Base-by-base conservation (phyloP, 371 early-diverging fungal species). In the Mortierella sp. region DNA sequence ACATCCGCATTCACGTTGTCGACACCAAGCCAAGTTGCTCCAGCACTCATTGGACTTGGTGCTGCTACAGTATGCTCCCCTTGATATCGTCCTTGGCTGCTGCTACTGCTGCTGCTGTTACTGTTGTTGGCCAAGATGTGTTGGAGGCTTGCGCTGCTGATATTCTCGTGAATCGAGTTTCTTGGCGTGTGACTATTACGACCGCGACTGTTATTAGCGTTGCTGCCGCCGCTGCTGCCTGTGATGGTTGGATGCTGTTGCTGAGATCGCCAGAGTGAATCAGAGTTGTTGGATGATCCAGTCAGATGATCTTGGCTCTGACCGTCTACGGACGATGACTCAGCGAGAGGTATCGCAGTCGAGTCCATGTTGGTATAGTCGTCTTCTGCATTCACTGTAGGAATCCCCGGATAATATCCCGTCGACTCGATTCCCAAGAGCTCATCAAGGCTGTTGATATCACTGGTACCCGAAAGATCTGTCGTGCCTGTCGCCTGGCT, bases 241-340 rank as follows among this genome's bases (percentile, higher is more conserved):
- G 67, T 57, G 29, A 28, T 12, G 3, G 55, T 40, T 17, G 54
- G 43, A 28, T 48, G 55, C 22, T 56, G 69, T 34, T 69, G 81
- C 51, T 47, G 64, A 56, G 46, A 49, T 70, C 48, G 57, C 71
- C 71, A 71, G 8, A 60, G 41, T 10, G 37, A 54, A n/a, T 67
- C 47, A 3, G 72, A 41, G 14, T 45, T 53, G 27, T 58, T 67
- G 21, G 67, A 55, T 0, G 60, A 46, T 13, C 49, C 58, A 3
- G 59, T n/a, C 2, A 54, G 39, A 14, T 52, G 44, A 16, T 39
- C 25, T 31, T 37, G 57, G 16, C 2, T 31, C 24, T 50, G 41
- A 17, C 37, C 55, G 22, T 48, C 53, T 3, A 19, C 48, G 22
- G 60, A 54, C 7, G 48, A 14, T 13, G 58, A 56, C 1, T 60